Evolutionary conservation across 192 early-diverging fungal species (phyloP).

Genomic region (Mortierella antarctica): DNA sequence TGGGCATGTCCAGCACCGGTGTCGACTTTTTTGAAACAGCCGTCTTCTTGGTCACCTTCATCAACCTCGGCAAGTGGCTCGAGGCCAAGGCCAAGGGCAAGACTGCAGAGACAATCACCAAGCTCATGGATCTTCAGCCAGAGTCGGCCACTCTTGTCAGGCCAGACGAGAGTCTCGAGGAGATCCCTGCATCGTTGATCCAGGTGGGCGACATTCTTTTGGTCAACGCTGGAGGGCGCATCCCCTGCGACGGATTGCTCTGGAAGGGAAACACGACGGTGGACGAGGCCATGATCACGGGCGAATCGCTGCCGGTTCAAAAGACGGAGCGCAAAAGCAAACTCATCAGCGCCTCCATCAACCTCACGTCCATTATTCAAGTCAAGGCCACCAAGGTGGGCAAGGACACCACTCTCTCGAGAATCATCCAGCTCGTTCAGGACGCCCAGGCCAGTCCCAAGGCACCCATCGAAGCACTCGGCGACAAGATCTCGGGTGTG

Average conservation of each 20-base stretch:
- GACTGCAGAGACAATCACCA: constrained; percentile 81
- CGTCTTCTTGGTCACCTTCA: constrained; percentile 83
- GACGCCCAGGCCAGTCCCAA: constrained; percentile 70
- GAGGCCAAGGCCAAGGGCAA: constrained; percentile 82
- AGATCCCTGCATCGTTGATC: constrained; percentile 47
- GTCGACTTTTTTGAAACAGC: constrained; percentile 83
- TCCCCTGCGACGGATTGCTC: constrained; percentile 79
- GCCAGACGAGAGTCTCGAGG: constrained; percentile 32
- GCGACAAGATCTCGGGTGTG: constrained; percentile 68
- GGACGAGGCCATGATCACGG: constrained; percentile 88
- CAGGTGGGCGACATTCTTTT: constrained; percentile 80
- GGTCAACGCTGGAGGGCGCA: constrained; percentile 71
- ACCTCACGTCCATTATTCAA: constrained; percentile 63
- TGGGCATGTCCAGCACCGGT: constrained; percentile 11
- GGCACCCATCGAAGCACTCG: constrained; percentile 74
- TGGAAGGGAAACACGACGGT: constrained; percentile 66
- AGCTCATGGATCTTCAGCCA: constrained; percentile 81
- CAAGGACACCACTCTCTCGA: constrained; percentile 67
- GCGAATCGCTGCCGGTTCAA: constrained; percentile 76
- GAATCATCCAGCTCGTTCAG: constrained; percentile 73
- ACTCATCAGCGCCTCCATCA: constrained; percentile 75
- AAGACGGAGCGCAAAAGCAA: constrained; percentile 62
- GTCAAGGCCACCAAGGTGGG: constrained; percentile 75
- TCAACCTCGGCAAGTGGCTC: constrained; percentile 85
- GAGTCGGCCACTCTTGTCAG: constrained; percentile 72